These are phyloP conservation scores for Wickerhamiella occidentalis DNA, from an alignment of 805 yeast species.

Conservation along the genomic window DNA sequence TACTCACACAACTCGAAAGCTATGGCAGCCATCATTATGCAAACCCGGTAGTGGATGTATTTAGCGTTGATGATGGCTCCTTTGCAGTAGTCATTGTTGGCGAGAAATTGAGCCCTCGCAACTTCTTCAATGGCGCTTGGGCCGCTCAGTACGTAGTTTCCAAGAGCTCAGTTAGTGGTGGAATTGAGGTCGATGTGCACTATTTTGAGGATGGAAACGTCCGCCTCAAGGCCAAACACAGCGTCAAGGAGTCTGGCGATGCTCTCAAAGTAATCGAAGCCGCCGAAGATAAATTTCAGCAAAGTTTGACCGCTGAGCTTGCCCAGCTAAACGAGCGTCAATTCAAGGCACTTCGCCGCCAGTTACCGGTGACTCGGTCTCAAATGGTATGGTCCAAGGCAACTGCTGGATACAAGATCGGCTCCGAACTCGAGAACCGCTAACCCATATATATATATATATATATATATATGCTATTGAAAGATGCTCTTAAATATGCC, in stretches of 20 bases:
- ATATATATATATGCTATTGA: too few species aligned
- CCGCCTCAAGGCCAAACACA: slow-evolving; percentile 43
- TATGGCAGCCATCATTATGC: slow-evolving; percentile 64
- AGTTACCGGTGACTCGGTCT: slow-evolving; percentile 81
- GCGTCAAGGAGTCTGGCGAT: slow-evolving; percentile 17
- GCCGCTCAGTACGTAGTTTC: slow-evolving; percentile 46
- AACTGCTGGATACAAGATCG: slow-evolving; percentile 77
- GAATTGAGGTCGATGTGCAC: slow-evolving; percentile 61
- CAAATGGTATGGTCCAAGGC: slow-evolving; percentile 93
- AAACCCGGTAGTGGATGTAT: slow-evolving; percentile 36
- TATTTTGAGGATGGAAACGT: slow-evolving; percentile 96
- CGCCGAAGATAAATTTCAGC: slow-evolving; percentile 50
- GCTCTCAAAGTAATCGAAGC: slow-evolving; percentile 32
- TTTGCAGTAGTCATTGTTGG: slow-evolving; percentile 50
- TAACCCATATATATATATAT: background rate
- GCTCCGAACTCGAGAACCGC: slow-evolving; percentile 29
- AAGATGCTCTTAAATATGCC: too few species aligned
- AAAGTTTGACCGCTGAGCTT: slow-evolving; percentile 49
- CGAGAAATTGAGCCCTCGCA: slow-evolving; percentile 55
- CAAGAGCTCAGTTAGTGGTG: slow-evolving; percentile 36
- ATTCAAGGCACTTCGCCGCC: slow-evolving; percentile 79
- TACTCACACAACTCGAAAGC: slow-evolving; percentile 27
- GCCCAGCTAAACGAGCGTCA: slow-evolving; percentile 61
- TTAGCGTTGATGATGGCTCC: slow-evolving; percentile 24
- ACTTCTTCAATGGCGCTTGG: slow-evolving; percentile 89